Conservation (phyloP, 768 basidiomycete genomes). For the Boletus huronensis region DNA sequence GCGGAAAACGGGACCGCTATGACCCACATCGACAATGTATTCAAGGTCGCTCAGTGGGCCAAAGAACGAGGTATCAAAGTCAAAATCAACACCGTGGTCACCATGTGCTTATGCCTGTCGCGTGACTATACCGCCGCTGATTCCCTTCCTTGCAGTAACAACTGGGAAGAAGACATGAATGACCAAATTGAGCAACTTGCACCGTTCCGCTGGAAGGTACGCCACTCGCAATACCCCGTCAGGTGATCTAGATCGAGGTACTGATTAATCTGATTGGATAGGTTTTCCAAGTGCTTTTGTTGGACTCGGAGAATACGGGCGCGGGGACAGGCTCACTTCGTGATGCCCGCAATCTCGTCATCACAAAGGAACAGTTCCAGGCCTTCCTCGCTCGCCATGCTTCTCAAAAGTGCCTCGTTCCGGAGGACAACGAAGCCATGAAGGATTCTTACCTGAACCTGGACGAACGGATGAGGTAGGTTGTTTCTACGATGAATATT, state of each 20-base stretch:
- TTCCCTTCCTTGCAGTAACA: conserved; percentile 22
- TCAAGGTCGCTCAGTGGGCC: conserved; percentile 36
- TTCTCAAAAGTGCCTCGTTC: conserved; percentile 31
- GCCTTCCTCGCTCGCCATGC: conserved; percentile 35
- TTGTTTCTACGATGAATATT: not conserved
- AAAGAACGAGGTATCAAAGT: conserved; percentile 35
- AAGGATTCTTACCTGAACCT: conserved; percentile 38
- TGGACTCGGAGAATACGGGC: conserved; percentile 37
- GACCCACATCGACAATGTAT: conserved; percentile 33
- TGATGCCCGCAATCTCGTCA: conserved; percentile 33
- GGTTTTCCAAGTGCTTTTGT: conserved; percentile 37
- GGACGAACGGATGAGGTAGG: conserved; percentile 39
- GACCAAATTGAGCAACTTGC: conserved; percentile 31
- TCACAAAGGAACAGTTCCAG: conserved; percentile 35
- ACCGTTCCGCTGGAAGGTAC: conserved; percentile 41
- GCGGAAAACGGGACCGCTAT: conserved; percentile 31
- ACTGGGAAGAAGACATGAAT: conserved; percentile 42
- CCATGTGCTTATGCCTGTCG: conserved; percentile 13
- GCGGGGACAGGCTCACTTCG: conserved; percentile 29
- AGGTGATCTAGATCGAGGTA: not conserved
- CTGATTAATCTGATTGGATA: conserved; percentile 3
- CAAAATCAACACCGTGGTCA: conserved; percentile 38
- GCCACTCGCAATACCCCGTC: not conserved
- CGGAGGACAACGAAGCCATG: conserved; percentile 39
- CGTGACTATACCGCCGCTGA: not conserved